A percentile compares a stretch with the other conserved stretches of the same genome.
phyloP scores from a whole-genome alignment of 768 basidiomycete genomes.

The Boletus fagicola region DNA sequence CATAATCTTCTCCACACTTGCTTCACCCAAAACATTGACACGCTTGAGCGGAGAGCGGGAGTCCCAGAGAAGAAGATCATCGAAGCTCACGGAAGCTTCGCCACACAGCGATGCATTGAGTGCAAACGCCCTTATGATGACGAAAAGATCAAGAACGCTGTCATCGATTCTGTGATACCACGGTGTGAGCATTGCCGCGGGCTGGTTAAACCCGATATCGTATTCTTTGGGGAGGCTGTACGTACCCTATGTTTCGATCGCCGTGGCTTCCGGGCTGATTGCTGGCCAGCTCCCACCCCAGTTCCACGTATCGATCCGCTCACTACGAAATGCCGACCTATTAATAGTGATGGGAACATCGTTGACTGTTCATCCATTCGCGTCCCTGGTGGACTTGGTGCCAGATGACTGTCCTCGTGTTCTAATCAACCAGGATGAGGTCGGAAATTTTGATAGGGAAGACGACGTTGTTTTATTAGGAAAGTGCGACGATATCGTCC shows the following conservation, averaged over 20 bases:
- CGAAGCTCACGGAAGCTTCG: slow-evolving; percentile 97
- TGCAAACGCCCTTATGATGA: slow-evolving; percentile 62
- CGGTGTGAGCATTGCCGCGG: slow-evolving; percentile 67
- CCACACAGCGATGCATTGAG: slow-evolving; percentile 76
- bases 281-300: slow-evolving; percentile 60
- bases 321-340: slow-evolving; percentile 70
- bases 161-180: slow-evolving; percentile 57
- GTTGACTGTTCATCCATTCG: slow-evolving; percentile 84
- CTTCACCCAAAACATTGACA: slow-evolving; percentile 93
- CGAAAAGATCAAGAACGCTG: slow-evolving; percentile 62
- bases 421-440: slow-evolving; percentile 85
- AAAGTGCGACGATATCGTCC: slow-evolving; percentile 68
- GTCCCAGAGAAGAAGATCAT: slow-evolving; percentile 72
- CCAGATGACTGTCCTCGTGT: slow-evolving; percentile 65
- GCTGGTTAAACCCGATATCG: slow-evolving; percentile 90
- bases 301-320: slow-evolving; percentile 59
- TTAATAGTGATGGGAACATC: slow-evolving; percentile 92
- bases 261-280: background rate
- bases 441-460: slow-evolving; percentile 60
- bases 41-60: slow-evolving; percentile 82
- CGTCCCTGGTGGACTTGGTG: slow-evolving; percentile 64
- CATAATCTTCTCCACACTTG: slow-evolving; percentile 69
- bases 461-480: slow-evolving; percentile 67
- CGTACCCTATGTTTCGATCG: slow-evolving; percentile 23
- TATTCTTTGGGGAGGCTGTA: slow-evolving; percentile 86